These are phyloP conservation scores for Carpinus fangiana DNA, from an alignment of 306 rosid genomes.

Conservation along the genomic window DNA sequence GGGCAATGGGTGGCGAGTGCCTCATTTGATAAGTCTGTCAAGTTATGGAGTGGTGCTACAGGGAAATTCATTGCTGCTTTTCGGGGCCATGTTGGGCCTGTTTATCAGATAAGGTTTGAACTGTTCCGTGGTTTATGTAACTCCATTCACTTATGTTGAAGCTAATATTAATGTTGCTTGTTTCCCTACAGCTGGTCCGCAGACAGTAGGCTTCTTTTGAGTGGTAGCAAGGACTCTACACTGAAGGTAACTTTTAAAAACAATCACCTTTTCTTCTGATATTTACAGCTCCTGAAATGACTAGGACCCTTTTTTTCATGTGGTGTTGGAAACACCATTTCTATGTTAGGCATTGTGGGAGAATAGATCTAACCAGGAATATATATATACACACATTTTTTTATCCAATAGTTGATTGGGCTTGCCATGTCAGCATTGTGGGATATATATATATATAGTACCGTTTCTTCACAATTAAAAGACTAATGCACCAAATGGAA, in stretches of 20 bases:
- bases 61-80: constrained; percentile 83
- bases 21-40: constrained; percentile 93
- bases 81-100: constrained; percentile 91
- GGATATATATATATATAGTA: background rate
- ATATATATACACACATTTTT: no score
- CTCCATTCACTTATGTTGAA: constrained; percentile 4
- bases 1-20: constrained; percentile 99
- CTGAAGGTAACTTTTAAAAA: constrained; percentile 61
- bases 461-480: background rate
- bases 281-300: background rate
- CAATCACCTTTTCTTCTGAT: background rate
- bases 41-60: constrained; percentile 81
- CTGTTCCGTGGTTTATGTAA: constrained; percentile 1
- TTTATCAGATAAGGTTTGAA: constrained; percentile 88
- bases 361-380: background rate
- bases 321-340: background rate
- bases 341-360: constrained; percentile 7
- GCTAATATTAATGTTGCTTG: constrained; percentile 25
- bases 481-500: background rate
- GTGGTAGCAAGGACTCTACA: constrained; percentile 93
- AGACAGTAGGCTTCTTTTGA: constrained; percentile 89
- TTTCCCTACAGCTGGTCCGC: constrained; percentile 86
- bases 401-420: no score
- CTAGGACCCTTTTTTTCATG: constrained; percentile 10
- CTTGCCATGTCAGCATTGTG: no score